Base-by-base conservation (phyloP, 1,284 basidiomycete species). In the Pseudozyma hubeiensis region DNA sequence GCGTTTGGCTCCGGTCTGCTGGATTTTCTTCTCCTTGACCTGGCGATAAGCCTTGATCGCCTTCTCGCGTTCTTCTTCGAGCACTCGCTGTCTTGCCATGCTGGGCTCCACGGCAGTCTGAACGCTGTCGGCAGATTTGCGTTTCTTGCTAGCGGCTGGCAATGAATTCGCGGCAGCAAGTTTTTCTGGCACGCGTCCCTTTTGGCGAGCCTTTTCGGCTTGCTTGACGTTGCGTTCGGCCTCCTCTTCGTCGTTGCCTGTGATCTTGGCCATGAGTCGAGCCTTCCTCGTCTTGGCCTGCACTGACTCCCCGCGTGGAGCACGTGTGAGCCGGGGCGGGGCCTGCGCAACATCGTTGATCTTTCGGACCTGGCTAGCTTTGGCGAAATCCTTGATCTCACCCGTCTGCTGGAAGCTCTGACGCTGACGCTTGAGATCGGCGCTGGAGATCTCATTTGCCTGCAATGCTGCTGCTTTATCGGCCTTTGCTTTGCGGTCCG, bases 301-400 rank as follows among this genome's bases (percentile, higher is more conserved):
- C 5, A 70, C 59, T 11, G 67, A 61, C 47, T 77, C 66, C 14
- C 77, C 77, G 10, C 79, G 64, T 16, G 81, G 79, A 3, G 76
- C 73, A 9, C 67, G 71, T 13, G 81, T 82, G 17, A 82, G 57
- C 7, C 47, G 71, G 4, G 80, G 80, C 14, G 80, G 80, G 14
- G 77, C 76, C 44, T 69, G 74, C 1, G 78, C 79, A 11, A 82
- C 72, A 35, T 82, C 79, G 55, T 75, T 78, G 65, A 82, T 67
- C 51, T 70, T 77, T 51, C 62, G 68, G 51, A 66, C 70, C 45
- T 78, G 71, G 17, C 16, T 54, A 1, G 71, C 76, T 47, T 78
- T 75, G 53, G 74, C 72, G 41, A 74, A 77, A 37, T 78, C 69
- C 43, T 73, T 76, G 66, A 69, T 65, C 48, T 72, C 76, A 43